Conservation (phyloP, 805 yeast species). For the Suhomyces faveliae region DNA sequence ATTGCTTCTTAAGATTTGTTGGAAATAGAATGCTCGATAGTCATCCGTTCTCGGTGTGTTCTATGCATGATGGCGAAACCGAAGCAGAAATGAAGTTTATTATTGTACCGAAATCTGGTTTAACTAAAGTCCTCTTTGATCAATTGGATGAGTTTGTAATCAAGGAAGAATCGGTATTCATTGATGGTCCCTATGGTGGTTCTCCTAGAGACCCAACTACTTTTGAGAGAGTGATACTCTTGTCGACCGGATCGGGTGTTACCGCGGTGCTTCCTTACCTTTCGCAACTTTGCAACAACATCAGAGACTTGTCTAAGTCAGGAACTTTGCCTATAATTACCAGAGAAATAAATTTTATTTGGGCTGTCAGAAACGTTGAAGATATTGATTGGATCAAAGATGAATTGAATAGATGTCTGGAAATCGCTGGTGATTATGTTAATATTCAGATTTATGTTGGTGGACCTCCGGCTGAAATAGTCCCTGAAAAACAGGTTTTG, state of each 20-base stretch:
- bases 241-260: conserved; percentile 54
- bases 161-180: conserved; percentile 31
- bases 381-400: conserved; percentile 40
- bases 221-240: conserved; percentile 43
- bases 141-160: conserved; percentile 28
- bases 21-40: conserved; percentile 47
- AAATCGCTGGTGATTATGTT: conserved; percentile 26
- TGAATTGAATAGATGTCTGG: conserved; percentile 30
- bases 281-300: conserved; percentile 19
- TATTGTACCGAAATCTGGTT: conserved; percentile 46
- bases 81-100: conserved; percentile 40
- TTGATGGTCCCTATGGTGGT: conserved; percentile 64
- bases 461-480: neutral
- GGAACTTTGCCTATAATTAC: conserved; percentile 16
- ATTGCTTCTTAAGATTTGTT: conserved; percentile 47
- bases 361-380: conserved; percentile 40
- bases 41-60: conserved; percentile 56
- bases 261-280: conserved; percentile 50
- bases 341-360: conserved; percentile 37
- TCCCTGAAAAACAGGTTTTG: neutral
- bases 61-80: conserved; percentile 22
- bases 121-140: conserved; percentile 37
- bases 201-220: conserved; percentile 42
- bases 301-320: conserved; percentile 6
- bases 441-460: conserved; percentile 27